A percentile compares a stretch with the other conserved stretches of the same genome.
Evolutionary conservation across 768 basidiomycete species (phyloP).

Genomic region (Daedaleopsis sinensis): DNA sequence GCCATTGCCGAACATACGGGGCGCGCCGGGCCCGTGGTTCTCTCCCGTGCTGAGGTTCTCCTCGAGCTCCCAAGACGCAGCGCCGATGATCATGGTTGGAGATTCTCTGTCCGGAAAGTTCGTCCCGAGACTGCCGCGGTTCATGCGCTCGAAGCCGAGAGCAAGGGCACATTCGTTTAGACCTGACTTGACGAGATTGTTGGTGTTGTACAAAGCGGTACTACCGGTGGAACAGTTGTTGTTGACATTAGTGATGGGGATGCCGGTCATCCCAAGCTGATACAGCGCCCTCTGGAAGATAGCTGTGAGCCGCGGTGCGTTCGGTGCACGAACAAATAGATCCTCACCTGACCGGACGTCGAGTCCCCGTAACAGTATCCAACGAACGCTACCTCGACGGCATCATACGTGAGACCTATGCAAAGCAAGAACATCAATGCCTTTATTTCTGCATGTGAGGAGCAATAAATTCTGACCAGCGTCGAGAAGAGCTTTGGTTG

Average conservation of each 20-base stretch:
- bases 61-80: conserved; percentile 54
- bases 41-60: conserved; percentile 43
- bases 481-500: conserved; percentile 85
- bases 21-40: conserved; percentile 71
- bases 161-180: conserved; percentile 77
- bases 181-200: conserved; percentile 69
- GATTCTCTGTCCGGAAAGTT: conserved; percentile 57
- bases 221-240: conserved; percentile 88
- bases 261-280: conserved; percentile 80
- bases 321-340: not conserved
- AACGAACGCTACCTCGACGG: conserved; percentile 70
- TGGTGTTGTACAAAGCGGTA: conserved; percentile 75
- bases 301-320: not conserved
- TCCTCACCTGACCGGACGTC: conserved; percentile 67
- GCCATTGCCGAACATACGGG: conserved; percentile 75
- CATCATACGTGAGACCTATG: conserved; percentile 74
- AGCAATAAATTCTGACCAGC: conserved; percentile 50
- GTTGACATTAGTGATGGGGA: conserved; percentile 86
- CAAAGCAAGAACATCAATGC: no score
- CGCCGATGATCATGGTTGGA: conserved; percentile 50
- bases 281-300: conserved; percentile 68
- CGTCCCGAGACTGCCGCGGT: conserved; percentile 69
- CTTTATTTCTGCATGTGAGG: no score
- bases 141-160: conserved; percentile 87
- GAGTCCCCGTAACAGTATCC: conserved; percentile 85